Conservation (phyloP, 108 stramenopile species). For the Stephanodiscus triporus region DNA sequence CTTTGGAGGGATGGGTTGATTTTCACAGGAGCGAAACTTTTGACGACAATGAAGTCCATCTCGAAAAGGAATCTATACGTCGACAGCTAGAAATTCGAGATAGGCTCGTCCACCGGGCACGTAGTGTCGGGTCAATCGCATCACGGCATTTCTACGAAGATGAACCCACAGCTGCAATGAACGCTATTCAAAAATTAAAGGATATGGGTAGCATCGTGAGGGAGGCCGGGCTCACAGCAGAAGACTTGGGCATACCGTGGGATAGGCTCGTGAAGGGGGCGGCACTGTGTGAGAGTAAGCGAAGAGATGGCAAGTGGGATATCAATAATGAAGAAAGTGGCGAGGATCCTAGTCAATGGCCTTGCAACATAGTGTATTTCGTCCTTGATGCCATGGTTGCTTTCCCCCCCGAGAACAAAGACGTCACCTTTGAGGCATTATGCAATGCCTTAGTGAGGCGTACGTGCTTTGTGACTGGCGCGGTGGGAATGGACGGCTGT, state of each 20-base stretch:
- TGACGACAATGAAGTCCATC: conserved; percentile 27
- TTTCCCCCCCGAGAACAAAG: conserved; percentile 84
- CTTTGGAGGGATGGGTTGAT: conserved; percentile 52
- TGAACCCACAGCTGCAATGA: conserved; percentile 62
- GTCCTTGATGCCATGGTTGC: conserved; percentile 83
- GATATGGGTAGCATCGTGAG: conserved; percentile 67
- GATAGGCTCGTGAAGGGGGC: conserved; percentile 78
- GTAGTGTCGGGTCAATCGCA: conserved; percentile 72
- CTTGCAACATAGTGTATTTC: conserved; percentile 66
- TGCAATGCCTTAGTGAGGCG: conserved; percentile 85
- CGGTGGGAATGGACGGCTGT: conserved; percentile 82
- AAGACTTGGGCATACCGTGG: conserved; percentile 73
- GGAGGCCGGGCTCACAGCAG: conserved; percentile 49
- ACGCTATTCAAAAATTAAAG: conserved; percentile 61
- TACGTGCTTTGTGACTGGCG: conserved; percentile 86
- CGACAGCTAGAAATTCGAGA: conserved; percentile 40
- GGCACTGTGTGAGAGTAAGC: conserved; percentile 69
- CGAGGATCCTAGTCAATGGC: conserved; percentile 29
- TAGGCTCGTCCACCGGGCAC: conserved; percentile 61
- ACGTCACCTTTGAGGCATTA: conserved; percentile 82
- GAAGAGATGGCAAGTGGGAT: conserved; percentile 58
- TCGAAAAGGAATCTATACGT: conserved; percentile 27
- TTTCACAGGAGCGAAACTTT: conserved; percentile 10
- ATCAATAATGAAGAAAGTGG: conserved; percentile 24
- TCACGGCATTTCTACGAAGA: conserved; percentile 81